phyloP scores from a whole-genome alignment of 2,329 filamentous ascomycete species.

The Hypoxylon sp. region DNA sequence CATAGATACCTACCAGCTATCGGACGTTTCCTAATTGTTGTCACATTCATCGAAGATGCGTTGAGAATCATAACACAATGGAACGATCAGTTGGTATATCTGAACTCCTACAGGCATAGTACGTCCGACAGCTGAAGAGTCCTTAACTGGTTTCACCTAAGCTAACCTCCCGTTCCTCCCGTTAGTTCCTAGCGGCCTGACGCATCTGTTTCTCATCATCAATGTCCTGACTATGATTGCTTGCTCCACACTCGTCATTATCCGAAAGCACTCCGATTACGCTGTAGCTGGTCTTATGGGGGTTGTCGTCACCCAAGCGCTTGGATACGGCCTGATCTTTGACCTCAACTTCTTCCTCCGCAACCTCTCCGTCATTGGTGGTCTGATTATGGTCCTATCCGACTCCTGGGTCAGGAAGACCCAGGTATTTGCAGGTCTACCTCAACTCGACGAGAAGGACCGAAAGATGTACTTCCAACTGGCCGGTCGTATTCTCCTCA shows the following conservation, averaged over 20 bases:
- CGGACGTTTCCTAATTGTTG: conserved; percentile 96
- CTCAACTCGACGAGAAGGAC: conserved; percentile 97
- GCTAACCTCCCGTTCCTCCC: conserved; percentile 44
- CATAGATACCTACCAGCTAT: conserved; percentile 90
- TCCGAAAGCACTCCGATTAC: conserved; percentile 91
- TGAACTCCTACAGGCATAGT: conserved; percentile 94
- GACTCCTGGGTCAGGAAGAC: conserved; percentile 98
- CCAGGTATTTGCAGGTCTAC: conserved; percentile 94
- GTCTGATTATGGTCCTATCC: conserved; percentile 96
- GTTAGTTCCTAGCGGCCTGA: conserved; percentile 86
- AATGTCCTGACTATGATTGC: conserved; percentile 90
- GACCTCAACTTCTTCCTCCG: conserved; percentile 99
- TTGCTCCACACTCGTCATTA: conserved; percentile 88
- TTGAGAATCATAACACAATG: conserved; percentile 98
- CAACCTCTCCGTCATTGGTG: conserved; percentile 97
- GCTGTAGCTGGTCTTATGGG: conserved; percentile 90
- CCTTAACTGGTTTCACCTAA: background rate
- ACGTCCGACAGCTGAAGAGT: conserved; percentile 57
- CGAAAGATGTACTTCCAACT: conserved; percentile 99
- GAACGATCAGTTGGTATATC: conserved; percentile 92
- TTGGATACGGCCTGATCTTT: conserved; percentile 98
- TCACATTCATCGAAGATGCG: conserved; percentile 97
- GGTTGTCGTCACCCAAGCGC: conserved; percentile 91
- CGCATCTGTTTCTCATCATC: conserved; percentile 89
- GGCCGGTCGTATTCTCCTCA: conserved; percentile 91